Evolutionary conservation across 257 asterid genomes (phyloP), one percentile per base, ranked within the genome.

Genomic region (Petrea volubilis): DNA sequence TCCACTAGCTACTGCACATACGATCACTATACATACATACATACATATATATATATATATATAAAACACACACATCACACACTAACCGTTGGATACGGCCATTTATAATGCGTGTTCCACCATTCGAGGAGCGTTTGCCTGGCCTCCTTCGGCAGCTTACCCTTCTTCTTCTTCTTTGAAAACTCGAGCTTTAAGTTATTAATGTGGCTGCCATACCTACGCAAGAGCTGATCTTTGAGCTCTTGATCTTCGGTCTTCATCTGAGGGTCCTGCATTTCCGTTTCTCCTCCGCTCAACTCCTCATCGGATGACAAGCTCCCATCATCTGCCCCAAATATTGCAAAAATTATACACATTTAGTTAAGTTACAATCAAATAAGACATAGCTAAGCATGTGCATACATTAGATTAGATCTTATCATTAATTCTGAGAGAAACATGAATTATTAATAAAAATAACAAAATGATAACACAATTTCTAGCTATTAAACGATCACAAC

Each of bases 21-120:
- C 12, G 12, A 41, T 41, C 4, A 5, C 15, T 34, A n/a, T 34
- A 34, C 5, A 34, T 34, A 34, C 0, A 34, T 10, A 4, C 40
- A 34, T 34, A 4, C 9, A 34, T n/a, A 18, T 18, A n/a, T 15
- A 5, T n/a, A 8, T 14, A 10, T 46, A 5, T 0, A 2, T 49
- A 51, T 1, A 7, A 31, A 28, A 55, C 20, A 25, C 15, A 12
- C 2, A 33, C 20, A 23, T 1, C 14, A 68, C 27, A 43, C 1
- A 70, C 87, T 71, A 51, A 91, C 98, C 73, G 98, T 94, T 10
- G 98, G 98, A 36, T 94, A 94, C 0, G 98, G 98, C 98, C 98
- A 94, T 78, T 88, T 89, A 73, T 84, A 83, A 72, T 94, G 98
- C 21, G 78, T 81, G 73, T 74, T 91, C 98, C 98, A 94, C 98